These are phyloP conservation scores for Orychophragmus violaceus DNA, from an alignment of 345 rosid species.

Conservation along the genomic window DNA sequence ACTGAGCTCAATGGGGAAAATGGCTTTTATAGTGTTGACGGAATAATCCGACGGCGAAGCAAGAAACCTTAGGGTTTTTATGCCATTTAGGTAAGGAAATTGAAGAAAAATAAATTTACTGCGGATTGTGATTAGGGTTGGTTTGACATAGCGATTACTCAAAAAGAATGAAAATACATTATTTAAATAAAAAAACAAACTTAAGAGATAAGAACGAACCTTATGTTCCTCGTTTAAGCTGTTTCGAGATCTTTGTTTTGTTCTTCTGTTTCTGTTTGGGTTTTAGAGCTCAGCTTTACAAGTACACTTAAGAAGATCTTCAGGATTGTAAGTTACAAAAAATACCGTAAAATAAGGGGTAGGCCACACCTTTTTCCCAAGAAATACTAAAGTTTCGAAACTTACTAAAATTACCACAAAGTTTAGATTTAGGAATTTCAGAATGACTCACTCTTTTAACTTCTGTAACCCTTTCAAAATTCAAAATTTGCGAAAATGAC, in stretches of 20 bases:
- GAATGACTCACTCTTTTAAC: background rate
- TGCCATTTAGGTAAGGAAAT: slow-evolving; percentile 31
- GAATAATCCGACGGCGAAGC: slow-evolving; percentile 85
- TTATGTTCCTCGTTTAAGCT: slow-evolving; percentile 20
- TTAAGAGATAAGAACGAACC: slow-evolving; percentile 16
- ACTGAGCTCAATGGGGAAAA: slow-evolving; percentile 5
- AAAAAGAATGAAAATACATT: background rate
- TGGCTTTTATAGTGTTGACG: slow-evolving; percentile 34
- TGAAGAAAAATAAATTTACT: slow-evolving; percentile 19
- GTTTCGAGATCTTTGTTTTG: slow-evolving; percentile 11
- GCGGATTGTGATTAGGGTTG: slow-evolving; percentile 7
- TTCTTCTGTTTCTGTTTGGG: slow-evolving; percentile 11
- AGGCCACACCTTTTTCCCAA: background rate
- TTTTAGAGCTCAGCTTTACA: background rate
- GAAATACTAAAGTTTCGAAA: background rate
- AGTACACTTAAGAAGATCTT: slow-evolving; percentile 21
- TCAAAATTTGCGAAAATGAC: background rate
- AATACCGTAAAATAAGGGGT: no score
- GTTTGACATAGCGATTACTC: slow-evolving; percentile 24
- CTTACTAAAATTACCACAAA: background rate
- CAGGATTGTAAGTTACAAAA: no score
- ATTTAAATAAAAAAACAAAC: background rate
- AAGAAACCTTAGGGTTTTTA: slow-evolving; percentile 97
- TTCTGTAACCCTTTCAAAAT: background rate
- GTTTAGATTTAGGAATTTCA: background rate